Evolutionary conservation across 139 green algal species (phyloP), one percentile per base, ranked within the genome.

Genomic region (Chlamydomonas asymmetrica): DNA sequence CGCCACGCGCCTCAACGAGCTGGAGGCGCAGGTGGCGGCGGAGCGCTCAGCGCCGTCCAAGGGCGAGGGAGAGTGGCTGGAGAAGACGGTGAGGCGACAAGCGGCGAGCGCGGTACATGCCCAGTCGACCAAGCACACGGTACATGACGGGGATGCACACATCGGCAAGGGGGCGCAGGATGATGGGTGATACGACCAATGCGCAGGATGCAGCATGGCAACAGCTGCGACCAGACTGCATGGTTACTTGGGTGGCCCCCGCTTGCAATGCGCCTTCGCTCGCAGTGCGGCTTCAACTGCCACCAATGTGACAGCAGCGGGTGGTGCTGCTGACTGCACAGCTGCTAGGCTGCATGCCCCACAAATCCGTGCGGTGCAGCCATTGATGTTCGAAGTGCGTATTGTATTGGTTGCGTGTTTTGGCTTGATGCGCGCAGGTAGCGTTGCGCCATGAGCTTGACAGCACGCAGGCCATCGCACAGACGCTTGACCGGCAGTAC

Each of bases 401-500:
- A n/a, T n/a, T n/a, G n/a, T n/a, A n/a, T n/a, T n/a, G n/a, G n/a
- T n/a, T n/a, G n/a, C n/a, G n/a, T n/a, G n/a, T n/a, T n/a, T n/a
- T n/a, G n/a, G n/a, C n/a, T n/a, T n/a, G n/a, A n/a, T n/a, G n/a
- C n/a, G n/a, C n/a, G n/a, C n/a, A n/a, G n/a, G n/a, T n/a, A n/a
- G 57, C n/a, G 70, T 57, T 80, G 63, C 40, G 74, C 39, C 10
- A 66, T 9, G 64, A 80, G 74, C 74, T 80, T 50, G 74, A 80
- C 64, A 69, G 49, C 31, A 56, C 45, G 65, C 74, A 80, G 52
- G 35, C 61, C 0, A 80, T 70, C 16, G 73, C 52, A 48, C 62
- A 65, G 48, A 48, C 65, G 8, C 73, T 84, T 37, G 78, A 84
- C 67, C 71, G 74, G 66, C 80, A 80, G 73, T 77, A 84, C 78